These are phyloP conservation scores for Phytophthora idaei DNA, from an alignment of 352 stramenopile genomes.

Conservation along the genomic window DNA sequence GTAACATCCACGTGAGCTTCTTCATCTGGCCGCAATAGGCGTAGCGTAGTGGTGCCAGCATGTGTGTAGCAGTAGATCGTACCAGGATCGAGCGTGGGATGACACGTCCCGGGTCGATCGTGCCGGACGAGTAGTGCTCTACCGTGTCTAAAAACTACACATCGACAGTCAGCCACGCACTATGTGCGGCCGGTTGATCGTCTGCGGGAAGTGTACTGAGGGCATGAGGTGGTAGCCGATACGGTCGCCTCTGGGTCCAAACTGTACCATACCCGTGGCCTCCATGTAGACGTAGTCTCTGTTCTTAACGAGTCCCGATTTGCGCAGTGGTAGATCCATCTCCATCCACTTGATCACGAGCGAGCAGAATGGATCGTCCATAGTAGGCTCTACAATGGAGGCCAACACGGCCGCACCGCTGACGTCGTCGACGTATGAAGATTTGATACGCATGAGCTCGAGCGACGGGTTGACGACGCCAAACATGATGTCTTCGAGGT, in stretches of 20 bases:
- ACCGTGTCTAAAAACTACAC: slow-evolving; percentile 40
- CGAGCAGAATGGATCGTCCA: slow-evolving; percentile 57
- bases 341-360: slow-evolving; percentile 47
- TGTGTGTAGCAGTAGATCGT: slow-evolving; percentile 17
- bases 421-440: slow-evolving; percentile 51
- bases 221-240: slow-evolving; percentile 67
- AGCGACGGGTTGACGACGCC: slow-evolving; percentile 39
- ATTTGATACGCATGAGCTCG: slow-evolving; percentile 47
- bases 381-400: slow-evolving; percentile 44
- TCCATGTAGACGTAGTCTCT: slow-evolving; percentile 59
- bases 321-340: slow-evolving; percentile 32
- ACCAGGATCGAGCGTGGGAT: slow-evolving; percentile 44
- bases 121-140: slow-evolving; percentile 45
- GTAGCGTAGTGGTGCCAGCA: slow-evolving; percentile 35
- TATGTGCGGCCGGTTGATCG: slow-evolving; percentile 18
- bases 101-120: slow-evolving; percentile 39
- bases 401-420: slow-evolving; percentile 46
- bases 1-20: slow-evolving; percentile 46
- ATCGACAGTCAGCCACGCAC: slow-evolving; percentile 39
- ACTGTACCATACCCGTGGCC: slow-evolving; percentile 48
- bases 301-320: slow-evolving; percentile 39
- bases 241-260: slow-evolving; percentile 42
- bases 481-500: slow-evolving; percentile 51
- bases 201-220: slow-evolving; percentile 58
- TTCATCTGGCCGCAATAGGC: slow-evolving; percentile 49